These are phyloP conservation scores for Globisporangium megalacanthum DNA, from an alignment of 352 stramenopile genomes.

Conservation along the genomic window DNA sequence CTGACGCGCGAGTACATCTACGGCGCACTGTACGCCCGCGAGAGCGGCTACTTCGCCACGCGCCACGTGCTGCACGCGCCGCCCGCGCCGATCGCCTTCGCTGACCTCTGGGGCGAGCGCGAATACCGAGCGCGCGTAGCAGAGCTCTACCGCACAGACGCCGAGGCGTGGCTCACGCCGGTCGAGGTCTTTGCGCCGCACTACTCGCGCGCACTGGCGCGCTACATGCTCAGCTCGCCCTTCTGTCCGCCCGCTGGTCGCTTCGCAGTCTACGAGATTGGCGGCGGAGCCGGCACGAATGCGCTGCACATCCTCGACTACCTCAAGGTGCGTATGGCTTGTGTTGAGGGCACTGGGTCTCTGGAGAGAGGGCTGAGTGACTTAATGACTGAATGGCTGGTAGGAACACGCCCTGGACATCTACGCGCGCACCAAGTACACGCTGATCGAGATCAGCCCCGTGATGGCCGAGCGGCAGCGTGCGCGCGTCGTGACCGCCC, in stretches of 20 bases:
- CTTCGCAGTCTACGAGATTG: constrained; percentile 83
- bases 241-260: constrained; percentile 28
- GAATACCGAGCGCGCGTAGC: constrained; percentile 67
- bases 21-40: constrained; percentile 68
- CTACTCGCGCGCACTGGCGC: constrained; percentile 85
- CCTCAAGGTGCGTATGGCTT: constrained; percentile 26
- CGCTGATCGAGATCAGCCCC: constrained; percentile 85
- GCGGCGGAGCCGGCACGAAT: constrained; percentile 85
- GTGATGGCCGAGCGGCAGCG: constrained; percentile 81
- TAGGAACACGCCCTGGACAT: constrained; percentile 56
- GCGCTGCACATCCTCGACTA: constrained; percentile 89
- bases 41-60: constrained; percentile 83
- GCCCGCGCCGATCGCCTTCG: constrained; percentile 58
- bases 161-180: constrained; percentile 87
- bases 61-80: constrained; percentile 75
- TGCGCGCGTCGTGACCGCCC: constrained; percentile 41
- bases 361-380: background rate
- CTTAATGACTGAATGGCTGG: background rate
- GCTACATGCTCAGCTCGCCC: constrained; percentile 83
- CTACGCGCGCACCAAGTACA: constrained; percentile 83
- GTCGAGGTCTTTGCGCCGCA: constrained; percentile 86
- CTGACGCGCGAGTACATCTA: constrained; percentile 85
- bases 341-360: background rate
- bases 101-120: constrained; percentile 62
- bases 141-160: constrained; percentile 58